Evolutionary conservation across 768 basidiomycete genomes (phyloP), one percentile per base, ranked within the genome.

Genomic region (Hypholoma sublateritium): DNA sequence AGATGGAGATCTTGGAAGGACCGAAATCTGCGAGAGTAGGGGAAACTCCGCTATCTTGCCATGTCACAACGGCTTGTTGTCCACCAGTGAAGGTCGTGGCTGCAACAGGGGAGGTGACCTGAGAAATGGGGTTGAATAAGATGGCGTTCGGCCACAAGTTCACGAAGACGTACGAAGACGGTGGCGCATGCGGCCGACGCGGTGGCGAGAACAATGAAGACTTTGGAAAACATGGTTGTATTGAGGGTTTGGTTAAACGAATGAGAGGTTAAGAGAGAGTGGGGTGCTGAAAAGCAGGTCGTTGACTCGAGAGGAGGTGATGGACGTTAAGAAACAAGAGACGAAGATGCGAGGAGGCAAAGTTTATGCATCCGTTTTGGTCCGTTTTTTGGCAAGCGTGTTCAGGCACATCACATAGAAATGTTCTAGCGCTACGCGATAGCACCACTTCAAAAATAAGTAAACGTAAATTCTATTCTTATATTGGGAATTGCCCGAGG

Each of bases 21-120:
- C 89, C 87, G 36, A 86, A 87, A 4, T 74, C 55, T 12, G 69
- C 52, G 45, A 91, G 77, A 21, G 71, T 48, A 4, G 90, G 88
- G 1, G 72, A 1, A 0, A 22, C 50, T 50, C 77, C 76, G 55
- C 80, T 74, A 44, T 91, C 89, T 58, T 78, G 66, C 90, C 90
- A 93, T 36, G 56, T 67, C 50, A 92, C 65, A 12, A 75, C 78
- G 13, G 76, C 73, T 9, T 59, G 53, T 60, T 83, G 72, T 5
- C 87, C 87, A 53, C 74, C 86, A 14, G 77, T 62, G 63, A 79
- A 82, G 6, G 65, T 71, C 11, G 81, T 77, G 0, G 73, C 37
- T 8, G 74, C 69, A 14, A 80, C 72, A 3, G 90, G 90, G 1
- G 66, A 53, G 13, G 87, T 92, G 13, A 85, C 70, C 89, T 91